Conservation (phyloP, 305 asterid species). For the Fraxinus sp. region DNA sequence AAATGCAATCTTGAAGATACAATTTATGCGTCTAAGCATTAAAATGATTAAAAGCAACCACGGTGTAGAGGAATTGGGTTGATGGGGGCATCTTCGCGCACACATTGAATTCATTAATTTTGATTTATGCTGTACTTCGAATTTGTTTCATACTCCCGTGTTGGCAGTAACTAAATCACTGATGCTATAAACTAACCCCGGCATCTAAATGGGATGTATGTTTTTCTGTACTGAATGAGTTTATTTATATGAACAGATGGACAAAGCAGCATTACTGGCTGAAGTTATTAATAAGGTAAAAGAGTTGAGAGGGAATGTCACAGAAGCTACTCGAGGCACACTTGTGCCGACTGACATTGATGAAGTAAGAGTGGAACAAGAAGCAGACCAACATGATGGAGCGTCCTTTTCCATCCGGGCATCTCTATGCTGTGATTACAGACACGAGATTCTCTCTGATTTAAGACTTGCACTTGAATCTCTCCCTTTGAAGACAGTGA, state of each 20-base stretch:
- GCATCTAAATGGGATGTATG: background rate
- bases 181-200: background rate
- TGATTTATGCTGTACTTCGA: background rate
- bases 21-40: background rate
- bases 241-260: conserved; percentile 48
- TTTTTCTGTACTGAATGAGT: background rate
- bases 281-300: conserved; percentile 67
- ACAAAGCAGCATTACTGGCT: conserved; percentile 79
- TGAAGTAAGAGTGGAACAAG: conserved; percentile 63
- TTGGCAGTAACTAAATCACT: background rate
- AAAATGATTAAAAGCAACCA: background rate
- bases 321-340: conserved; percentile 53
- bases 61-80: background rate
- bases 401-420: conserved; percentile 50
- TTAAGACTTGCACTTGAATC: conserved; percentile 53
- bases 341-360: conserved; percentile 71
- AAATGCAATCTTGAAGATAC: background rate
- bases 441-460: conserved; percentile 60
- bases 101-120: background rate
- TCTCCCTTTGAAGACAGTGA: conserved; percentile 52
- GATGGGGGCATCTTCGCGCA: background rate
- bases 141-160: background rate
- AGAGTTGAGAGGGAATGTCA: conserved; percentile 38
- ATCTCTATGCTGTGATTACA: conserved; percentile 68
- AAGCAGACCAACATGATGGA: conserved; percentile 35